phyloP scores from a whole-genome alignment of 768 basidiomycete genomes.

The Kwoniella dejecticola region DNA sequence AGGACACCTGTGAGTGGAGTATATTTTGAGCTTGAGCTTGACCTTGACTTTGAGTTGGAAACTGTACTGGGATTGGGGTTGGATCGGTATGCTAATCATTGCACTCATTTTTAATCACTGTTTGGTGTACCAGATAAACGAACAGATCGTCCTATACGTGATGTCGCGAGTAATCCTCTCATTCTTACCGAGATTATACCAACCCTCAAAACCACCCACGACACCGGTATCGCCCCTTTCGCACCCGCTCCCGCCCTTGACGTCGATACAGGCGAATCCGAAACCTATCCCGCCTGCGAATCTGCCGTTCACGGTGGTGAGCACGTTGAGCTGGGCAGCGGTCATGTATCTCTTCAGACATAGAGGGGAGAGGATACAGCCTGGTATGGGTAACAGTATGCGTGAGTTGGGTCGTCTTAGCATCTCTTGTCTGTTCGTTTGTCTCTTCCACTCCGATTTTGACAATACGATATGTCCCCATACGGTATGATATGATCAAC shows the following conservation, averaged over 20 bases:
- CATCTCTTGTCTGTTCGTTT: neutral
- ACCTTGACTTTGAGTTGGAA: neutral
- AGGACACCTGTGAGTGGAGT: conserved; percentile 56
- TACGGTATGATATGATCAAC: too few relatives aligned
- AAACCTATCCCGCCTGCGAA: conserved; percentile 79
- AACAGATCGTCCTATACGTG: conserved; percentile 90
- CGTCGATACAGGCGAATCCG: conserved; percentile 51
- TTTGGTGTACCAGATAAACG: conserved; percentile 51
- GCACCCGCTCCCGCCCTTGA: conserved; percentile 52
- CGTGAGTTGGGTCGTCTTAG: conserved; percentile 53
- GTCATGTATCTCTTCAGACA: conserved; percentile 96
- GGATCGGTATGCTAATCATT: too few relatives aligned
- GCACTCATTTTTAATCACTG: neutral
- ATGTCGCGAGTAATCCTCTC: conserved; percentile 88
- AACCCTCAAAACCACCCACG: conserved; percentile 53
- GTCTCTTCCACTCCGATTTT: neutral
- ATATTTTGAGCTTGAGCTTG: conserved; percentile 60
- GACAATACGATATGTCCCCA: too few relatives aligned
- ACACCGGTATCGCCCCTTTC: conserved; percentile 49
- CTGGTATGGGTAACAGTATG: conserved; percentile 97
- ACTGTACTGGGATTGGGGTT: too few relatives aligned
- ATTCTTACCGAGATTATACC: conserved; percentile 73
- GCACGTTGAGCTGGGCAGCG: conserved; percentile 86
- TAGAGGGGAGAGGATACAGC: conserved; percentile 85
- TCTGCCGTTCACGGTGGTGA: conserved; percentile 79